Evolutionary conservation across 441 rosid species (phyloP), one percentile per base, ranked within the genome.

Genomic region (Populus hybrid): DNA sequence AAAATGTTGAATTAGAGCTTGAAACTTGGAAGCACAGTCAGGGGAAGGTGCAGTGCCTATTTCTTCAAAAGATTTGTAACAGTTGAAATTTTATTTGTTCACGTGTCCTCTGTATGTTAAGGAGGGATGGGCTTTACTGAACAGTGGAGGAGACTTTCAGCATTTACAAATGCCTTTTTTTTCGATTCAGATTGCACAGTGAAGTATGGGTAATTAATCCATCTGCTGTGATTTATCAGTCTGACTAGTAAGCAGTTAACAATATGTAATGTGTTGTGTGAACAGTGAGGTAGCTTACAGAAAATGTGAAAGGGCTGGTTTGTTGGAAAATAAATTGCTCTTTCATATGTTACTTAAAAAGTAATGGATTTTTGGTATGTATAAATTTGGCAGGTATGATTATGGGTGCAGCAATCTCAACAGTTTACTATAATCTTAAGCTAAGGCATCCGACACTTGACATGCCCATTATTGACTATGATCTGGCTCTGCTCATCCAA

Each of bases 371-470:
- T 6, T 36, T 50, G 75, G 42, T 74, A 20, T 63, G 31, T 69
- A 21, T 68, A 16, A 59, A 69, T 28, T 64, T 59, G 70, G n/a
- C 80, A 91, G 94, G 91, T 73, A 91, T 91, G 94, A 87, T 91
- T 38, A 89, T 88, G 68, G 94, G 94, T 67, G 87, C 93, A 40
- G 90, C 94, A 8, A 86, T 71, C 40, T 81, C 93, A 20, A 88
- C 93, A 9, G 91, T 89, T 14, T 84, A 78, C 82, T 91, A 86
- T 82, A 91, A 89, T 69, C 83, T 89, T 33, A 87, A 82, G 81
- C 87, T 80, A 53, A 87, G 89, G 84, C 94, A 91, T 83, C 94
- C 94, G 16, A 84, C 90, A 18, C 84, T 88, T 74, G 88, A 87
- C 65, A 69, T 86, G 80, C 91, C 94, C 26, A 76, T 89, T 26